Conservation (phyloP, 2,329 filamentous ascomycete genomes). For the Verruconis gallopava region DNA sequence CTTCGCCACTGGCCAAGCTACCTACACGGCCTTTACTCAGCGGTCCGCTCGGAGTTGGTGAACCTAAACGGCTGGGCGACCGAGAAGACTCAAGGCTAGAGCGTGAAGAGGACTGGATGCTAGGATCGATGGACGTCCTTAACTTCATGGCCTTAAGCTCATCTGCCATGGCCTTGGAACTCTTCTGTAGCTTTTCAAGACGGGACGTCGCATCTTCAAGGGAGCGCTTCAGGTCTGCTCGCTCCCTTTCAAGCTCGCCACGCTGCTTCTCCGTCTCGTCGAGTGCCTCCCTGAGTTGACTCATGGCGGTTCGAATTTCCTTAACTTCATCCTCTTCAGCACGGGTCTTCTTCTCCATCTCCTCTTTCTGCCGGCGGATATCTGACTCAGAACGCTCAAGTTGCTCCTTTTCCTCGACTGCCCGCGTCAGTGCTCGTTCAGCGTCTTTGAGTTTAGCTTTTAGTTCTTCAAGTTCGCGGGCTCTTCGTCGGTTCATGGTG, state of each 20-base stretch:
- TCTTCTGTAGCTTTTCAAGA: constrained; percentile 67
- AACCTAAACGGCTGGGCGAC: constrained; percentile 30
- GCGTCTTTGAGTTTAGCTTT: constrained; percentile 66
- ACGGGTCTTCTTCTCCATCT: constrained; percentile 58
- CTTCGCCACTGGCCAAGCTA: constrained; percentile 17
- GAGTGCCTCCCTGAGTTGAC: constrained; percentile 63
- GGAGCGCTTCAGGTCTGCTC: constrained; percentile 57
- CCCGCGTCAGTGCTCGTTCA: constrained; percentile 60
- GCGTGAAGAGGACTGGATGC: constrained; percentile 41
- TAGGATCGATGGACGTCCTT: constrained; percentile 28
- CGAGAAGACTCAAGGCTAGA: constrained; percentile 45
- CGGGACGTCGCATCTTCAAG: constrained; percentile 66
- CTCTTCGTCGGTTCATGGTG: constrained; percentile 59
- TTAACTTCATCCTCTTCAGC: constrained; percentile 58
- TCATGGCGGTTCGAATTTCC: constrained; percentile 65
- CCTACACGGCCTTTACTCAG: constrained; percentile 18
- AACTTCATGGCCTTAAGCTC: constrained; percentile 40
- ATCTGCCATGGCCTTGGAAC: constrained; percentile 46
- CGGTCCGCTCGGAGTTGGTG: constrained; percentile 28
- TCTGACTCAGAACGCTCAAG: constrained; percentile 61
- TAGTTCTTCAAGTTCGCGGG: constrained; percentile 77
- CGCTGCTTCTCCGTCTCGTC: constrained; percentile 81
- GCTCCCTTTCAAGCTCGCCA: constrained; percentile 72
- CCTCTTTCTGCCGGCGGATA: constrained; percentile 59
- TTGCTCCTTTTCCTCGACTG: constrained; percentile 64